These are phyloP conservation scores for Phytopythium aichiense DNA, from an alignment of 352 stramenopile genomes.

Conservation along the genomic window DNA sequence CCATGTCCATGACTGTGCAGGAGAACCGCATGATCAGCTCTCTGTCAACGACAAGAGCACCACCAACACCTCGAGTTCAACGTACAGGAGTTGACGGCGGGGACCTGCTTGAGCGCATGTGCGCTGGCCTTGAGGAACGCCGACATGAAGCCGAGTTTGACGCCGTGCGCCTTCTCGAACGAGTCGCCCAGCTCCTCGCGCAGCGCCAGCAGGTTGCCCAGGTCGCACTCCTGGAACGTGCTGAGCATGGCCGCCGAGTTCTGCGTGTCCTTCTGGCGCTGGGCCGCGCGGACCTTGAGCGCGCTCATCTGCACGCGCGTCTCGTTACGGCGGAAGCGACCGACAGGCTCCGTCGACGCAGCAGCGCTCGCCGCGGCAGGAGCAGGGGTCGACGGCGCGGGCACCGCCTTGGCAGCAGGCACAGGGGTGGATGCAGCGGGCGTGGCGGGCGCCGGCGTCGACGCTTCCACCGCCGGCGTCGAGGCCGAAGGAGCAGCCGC, in stretches of 20 bases:
- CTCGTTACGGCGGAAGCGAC: slow-evolving; percentile 61
- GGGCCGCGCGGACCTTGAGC: slow-evolving; percentile 93
- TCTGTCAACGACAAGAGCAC: neutral
- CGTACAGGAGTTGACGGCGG: slow-evolving; percentile 95
- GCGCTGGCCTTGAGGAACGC: slow-evolving; percentile 97
- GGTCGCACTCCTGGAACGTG: slow-evolving; percentile 99
- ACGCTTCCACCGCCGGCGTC: neutral
- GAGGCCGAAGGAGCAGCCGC: slow-evolving; percentile 24
- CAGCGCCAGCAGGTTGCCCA: slow-evolving; percentile 94
- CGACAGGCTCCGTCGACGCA: slow-evolving; percentile 11
- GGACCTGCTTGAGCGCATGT: slow-evolving; percentile 89
- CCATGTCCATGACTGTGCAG: slow-evolving; percentile 93
- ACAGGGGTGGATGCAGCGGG: slow-evolving; percentile 12
- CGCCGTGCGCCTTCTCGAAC: slow-evolving; percentile 96
- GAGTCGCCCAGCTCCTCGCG: slow-evolving; percentile 88
- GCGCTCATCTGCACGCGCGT: slow-evolving; percentile 93
- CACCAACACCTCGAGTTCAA: slow-evolving; percentile 5
- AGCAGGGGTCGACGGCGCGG: slow-evolving; percentile 21
- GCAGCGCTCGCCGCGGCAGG: slow-evolving; percentile 23
- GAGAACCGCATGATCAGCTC: slow-evolving; percentile 9
- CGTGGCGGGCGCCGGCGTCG: slow-evolving; percentile 3
- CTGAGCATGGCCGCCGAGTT: slow-evolving; percentile 98
- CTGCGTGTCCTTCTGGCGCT: slow-evolving; percentile 97
- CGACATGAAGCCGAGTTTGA: slow-evolving; percentile 99
- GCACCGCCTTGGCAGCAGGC: slow-evolving; percentile 13